These are phyloP conservation scores for Dunaliella sp. DNA, from an alignment of 139 green algal genomes.

Conservation along the genomic window DNA sequence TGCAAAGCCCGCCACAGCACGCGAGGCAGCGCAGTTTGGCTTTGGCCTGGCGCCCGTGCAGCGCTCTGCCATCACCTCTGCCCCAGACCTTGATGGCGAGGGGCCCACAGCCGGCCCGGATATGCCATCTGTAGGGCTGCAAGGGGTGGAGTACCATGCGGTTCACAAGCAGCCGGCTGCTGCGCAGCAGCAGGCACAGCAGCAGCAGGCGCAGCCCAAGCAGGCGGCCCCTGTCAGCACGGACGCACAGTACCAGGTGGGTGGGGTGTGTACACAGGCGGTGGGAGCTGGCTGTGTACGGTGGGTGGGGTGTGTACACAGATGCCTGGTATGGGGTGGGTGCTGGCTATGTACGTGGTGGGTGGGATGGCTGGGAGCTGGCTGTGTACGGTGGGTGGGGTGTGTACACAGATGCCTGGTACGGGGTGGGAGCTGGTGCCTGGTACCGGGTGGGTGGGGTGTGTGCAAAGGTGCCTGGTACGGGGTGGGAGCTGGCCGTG, in stretches of 20 bases:
- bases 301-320: too few species aligned
- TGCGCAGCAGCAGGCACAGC: conserved; percentile 9
- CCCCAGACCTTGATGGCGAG: conserved; percentile 8
- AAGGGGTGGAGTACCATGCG: neutral
- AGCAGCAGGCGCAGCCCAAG: conserved; percentile 7
- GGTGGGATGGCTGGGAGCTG: too few species aligned
- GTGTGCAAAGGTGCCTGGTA: too few species aligned
- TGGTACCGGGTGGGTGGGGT: conserved; percentile 37
- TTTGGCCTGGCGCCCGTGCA: conserved; percentile 56
- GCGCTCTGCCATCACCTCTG: conserved; percentile 22
- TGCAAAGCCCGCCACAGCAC: neutral
- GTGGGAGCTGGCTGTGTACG: too few species aligned
- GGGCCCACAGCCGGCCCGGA: neutral
- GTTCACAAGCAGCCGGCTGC: neutral
- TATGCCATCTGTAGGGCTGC: neutral
- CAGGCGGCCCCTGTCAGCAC: conserved; percentile 16
- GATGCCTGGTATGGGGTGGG: too few species aligned
- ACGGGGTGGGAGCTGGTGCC: too few species aligned
- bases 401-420: too few species aligned
- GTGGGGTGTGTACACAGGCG: too few species aligned
- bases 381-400: too few species aligned
- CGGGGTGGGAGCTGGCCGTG: too few species aligned
- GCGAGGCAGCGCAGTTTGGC: conserved; percentile 28
- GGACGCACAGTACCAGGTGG: conserved; percentile 50
- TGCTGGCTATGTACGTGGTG: too few species aligned